Percentiles rank a stretch among this genome's conserved stretches.
Conservation (phyloP, 768 basidiomycete genomes). For the Kwoniella europaea region DNA sequence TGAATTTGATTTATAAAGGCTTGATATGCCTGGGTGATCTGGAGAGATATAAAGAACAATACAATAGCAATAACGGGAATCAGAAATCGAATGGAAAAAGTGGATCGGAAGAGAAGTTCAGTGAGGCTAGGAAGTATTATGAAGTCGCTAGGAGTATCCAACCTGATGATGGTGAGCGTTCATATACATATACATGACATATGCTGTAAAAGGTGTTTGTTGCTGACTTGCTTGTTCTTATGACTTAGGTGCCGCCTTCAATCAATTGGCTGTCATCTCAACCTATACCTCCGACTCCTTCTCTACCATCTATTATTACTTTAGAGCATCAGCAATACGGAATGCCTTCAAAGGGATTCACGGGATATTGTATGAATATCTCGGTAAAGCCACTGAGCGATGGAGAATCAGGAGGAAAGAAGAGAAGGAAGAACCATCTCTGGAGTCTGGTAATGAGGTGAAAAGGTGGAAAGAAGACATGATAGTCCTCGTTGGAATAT, state of each 20-base stretch:
- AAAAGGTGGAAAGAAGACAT: conserved; percentile 74
- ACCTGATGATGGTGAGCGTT: conserved; percentile 74
- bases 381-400: conserved; percentile 70
- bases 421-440: conserved; percentile 10
- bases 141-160: conserved; percentile 79
- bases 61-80: conserved; percentile 60
- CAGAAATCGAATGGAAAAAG: conserved; percentile 18
- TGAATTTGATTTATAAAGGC: conserved; percentile 82
- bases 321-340: conserved; percentile 84
- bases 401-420: conserved; percentile 49
- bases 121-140: conserved; percentile 65
- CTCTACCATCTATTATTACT: conserved; percentile 79
- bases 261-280: conserved; percentile 92
- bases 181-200: neutral
- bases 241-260: conserved; percentile 72
- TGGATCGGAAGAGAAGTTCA: conserved; percentile 66
- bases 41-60: conserved; percentile 88
- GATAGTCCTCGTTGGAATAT: conserved; percentile 76
- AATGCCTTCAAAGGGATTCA: conserved; percentile 84
- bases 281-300: conserved; percentile 85
- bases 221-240: neutral
- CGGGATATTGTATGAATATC: conserved; percentile 78
- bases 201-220: neutral
- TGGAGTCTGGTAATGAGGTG: conserved; percentile 56
- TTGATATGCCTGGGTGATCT: conserved; percentile 93